Base-by-base conservation (phyloP, 768 basidiomycete species). In the Tulasnella sp. region DNA sequence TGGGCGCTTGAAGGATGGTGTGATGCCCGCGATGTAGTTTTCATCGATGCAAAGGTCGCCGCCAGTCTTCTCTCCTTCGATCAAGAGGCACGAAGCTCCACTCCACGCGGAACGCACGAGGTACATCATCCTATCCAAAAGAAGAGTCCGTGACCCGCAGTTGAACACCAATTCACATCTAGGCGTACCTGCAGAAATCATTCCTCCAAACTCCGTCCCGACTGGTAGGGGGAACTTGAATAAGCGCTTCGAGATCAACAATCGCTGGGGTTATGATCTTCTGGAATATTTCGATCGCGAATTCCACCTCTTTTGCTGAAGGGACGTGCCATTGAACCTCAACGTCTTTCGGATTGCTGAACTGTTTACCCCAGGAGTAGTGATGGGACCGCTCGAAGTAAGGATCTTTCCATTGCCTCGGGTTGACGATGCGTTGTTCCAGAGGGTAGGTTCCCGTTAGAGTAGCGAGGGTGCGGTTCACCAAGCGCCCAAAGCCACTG, bases 251-350 rank as follows among this genome's bases (percentile, higher is more conserved):
- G 2, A 98, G 86, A 74, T 88, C 89, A 77, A 89, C 87, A 23
- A 96, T 84, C 6, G 89, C 87, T 42, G 92, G 95, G 39, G 86
- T 85, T 51, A 88, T 88, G n/a, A 95, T 86, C 51, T 86, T 84
- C 73, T 91, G 89, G 48, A 98, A 85, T 37, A 98, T 88, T 80
- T 95, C 91, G 61, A 98, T 83, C 4, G 92, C 90, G 82, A 96
- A 93, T 6, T 87, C 88, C 78, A 98, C 88, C 83, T 99, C 97
- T 26, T 88, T 89, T 3, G 85, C 80, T 20, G 86, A 89, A 0
- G 92, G 91, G 15, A 91, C 89, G 83, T 97, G 96, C 96, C 96
- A 99, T 78, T 94, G 90, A 46, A 96, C 88, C 77, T 89, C 87
- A 73, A 96, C 91, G 77, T 98, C 93, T 81, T 91, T 87, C 5